Evolutionary conservation across 1,139 yeast genomes (phyloP).

Genomic region (Candida sp.): DNA sequence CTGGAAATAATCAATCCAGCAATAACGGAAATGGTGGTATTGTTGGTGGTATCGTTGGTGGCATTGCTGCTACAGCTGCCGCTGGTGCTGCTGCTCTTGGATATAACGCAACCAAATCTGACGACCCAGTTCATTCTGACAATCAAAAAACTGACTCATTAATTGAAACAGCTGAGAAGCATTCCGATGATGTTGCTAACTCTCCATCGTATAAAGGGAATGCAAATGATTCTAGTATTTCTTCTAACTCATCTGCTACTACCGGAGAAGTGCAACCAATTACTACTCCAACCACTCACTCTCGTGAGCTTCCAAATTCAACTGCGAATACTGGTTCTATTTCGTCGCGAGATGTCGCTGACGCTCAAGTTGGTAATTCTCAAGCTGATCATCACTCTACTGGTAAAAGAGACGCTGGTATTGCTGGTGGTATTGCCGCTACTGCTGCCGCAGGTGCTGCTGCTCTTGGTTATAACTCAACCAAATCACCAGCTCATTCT

Average conservation of each 20-base stretch:
- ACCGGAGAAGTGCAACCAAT: slow-evolving; percentile 2
- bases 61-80: no score
- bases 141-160: no score
- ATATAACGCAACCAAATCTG: no score
- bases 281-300: background rate
- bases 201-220: slow-evolving; percentile 1
- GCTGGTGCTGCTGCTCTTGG: no score
- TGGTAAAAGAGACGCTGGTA: background rate
- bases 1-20: no score
- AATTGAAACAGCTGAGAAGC: background rate
- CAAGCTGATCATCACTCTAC: slow-evolving; percentile 4
- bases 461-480: slow-evolving; percentile 9
- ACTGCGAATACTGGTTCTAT: background rate
- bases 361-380: slow-evolving; percentile 4
- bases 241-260: background rate
- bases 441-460: slow-evolving; percentile 5
- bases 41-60: no score
- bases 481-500: slow-evolving; percentile 1
- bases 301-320: background rate
- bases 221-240: background rate
- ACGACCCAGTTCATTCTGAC: no score
- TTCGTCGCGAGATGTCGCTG: background rate
- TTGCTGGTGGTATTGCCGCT: background rate
- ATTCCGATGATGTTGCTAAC: slow-evolving; percentile 4
- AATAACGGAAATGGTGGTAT: no score